Evolutionary conservation across 73 alveolate genomes (phyloP).

Genomic region (Paramecium primaurelia): DNA sequence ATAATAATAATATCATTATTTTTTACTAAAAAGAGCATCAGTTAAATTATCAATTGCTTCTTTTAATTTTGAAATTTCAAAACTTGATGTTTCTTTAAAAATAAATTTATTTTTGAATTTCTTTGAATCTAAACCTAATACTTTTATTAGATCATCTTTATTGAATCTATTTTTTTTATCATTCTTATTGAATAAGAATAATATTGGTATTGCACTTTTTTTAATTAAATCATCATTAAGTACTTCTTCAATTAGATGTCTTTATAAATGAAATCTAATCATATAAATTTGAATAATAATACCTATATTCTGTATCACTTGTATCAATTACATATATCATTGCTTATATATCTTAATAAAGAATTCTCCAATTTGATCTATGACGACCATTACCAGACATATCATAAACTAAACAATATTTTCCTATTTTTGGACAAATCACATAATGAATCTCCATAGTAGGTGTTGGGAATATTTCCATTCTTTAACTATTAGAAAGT

Average conservation of each 20-base stretch:
- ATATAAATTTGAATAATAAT: neutral
- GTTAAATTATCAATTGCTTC: slow-evolving; percentile 4
- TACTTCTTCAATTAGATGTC: neutral
- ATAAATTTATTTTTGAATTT: slow-evolving; percentile 20
- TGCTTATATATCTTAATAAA: neutral
- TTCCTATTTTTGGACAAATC: neutral
- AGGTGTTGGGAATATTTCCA: slow-evolving; percentile 37
- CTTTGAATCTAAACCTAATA: neutral
- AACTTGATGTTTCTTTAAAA: slow-evolving; percentile 11
- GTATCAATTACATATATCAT: slow-evolving; percentile 31
- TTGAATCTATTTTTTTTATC: neutral
- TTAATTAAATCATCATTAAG: slow-evolving; percentile 1
- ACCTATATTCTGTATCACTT: neutral
- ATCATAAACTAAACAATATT: neutral
- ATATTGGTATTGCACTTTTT: neutral
- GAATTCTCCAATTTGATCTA: neutral
- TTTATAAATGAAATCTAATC: neutral
- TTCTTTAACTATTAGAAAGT: neutral
- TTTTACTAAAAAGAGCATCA: slow-evolving; percentile 9
- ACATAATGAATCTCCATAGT: slow-evolving; percentile 36
- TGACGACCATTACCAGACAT: slow-evolving; percentile 33
- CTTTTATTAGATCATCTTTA: slow-evolving; percentile 8
- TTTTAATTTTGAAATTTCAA: neutral
- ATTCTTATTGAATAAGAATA: neutral
- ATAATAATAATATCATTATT: neutral